These are phyloP conservation scores for Circinella umbellata DNA, from an alignment of 371 early-diverging fungal species.

Conservation along the genomic window DNA sequence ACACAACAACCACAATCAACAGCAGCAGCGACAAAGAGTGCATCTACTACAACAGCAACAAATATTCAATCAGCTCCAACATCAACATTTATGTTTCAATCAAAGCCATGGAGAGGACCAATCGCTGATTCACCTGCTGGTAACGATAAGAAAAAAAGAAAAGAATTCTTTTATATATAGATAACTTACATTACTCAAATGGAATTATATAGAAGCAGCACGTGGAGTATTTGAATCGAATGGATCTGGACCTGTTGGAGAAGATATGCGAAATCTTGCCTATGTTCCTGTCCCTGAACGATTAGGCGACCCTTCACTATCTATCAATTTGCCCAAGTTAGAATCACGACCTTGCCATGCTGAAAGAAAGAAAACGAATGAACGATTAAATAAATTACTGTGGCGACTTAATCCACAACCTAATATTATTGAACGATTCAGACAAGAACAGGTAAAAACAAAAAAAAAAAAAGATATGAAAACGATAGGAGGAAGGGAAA, in stretches of 20 bases:
- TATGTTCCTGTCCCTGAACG: slow-evolving; percentile 2
- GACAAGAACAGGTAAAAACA: slow-evolving; percentile 18
- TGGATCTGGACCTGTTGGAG: background rate
- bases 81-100: background rate
- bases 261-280: background rate
- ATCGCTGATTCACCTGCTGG: background rate
- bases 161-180: background rate
- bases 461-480: background rate
- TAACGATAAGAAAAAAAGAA: background rate
- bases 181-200: too few relatives aligned
- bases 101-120: background rate
- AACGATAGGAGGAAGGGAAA: background rate
- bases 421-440: slow-evolving; percentile 16
- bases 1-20: background rate
- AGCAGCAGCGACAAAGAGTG: background rate
- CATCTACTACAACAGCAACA: background rate
- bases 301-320: slow-evolving; percentile 5
- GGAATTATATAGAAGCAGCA: background rate
- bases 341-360: slow-evolving; percentile 3
- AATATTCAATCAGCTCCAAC: background rate
- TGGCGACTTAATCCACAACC: slow-evolving; percentile 16
- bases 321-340: slow-evolving; percentile 9
- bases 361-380: background rate
- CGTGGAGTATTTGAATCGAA: background rate
- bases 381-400: slow-evolving; percentile 16